Percentiles rank a stretch among this genome's conserved stretches.
Evolutionary conservation across 371 early-diverging fungal species (phyloP).

Genomic region (Encephalitozoon hellem): DNA sequence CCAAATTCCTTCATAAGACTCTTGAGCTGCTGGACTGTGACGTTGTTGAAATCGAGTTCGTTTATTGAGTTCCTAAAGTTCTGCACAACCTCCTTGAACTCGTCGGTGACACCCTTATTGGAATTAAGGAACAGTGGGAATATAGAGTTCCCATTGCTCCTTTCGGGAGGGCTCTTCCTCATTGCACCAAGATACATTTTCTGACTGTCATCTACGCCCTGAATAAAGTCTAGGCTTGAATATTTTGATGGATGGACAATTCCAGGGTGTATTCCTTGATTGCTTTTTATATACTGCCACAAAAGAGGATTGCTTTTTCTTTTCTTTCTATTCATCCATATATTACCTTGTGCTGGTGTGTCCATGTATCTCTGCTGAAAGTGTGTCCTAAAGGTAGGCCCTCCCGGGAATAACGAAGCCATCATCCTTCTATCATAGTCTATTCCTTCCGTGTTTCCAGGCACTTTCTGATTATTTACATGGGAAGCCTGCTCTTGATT

Average conservation of each 20-base stretch:
- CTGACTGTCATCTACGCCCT: slow-evolving; percentile 24
- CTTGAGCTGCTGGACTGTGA: slow-evolving; percentile 60
- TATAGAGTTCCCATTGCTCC: slow-evolving; percentile 45
- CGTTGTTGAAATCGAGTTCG: slow-evolving; percentile 48
- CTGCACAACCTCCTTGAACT: slow-evolving; percentile 42
- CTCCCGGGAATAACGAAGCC: not conserved
- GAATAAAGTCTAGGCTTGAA: slow-evolving; percentile 30
- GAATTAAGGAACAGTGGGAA: slow-evolving; percentile 57
- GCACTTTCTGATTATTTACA: not conserved
- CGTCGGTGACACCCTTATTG: slow-evolving; percentile 32
- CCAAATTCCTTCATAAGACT: slow-evolving; percentile 60
- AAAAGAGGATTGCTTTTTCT: slow-evolving; percentile 47
- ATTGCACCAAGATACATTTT: slow-evolving; percentile 48
- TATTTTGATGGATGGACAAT: slow-evolving; percentile 48
- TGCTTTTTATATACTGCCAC: slow-evolving; percentile 43
- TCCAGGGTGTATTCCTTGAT: slow-evolving; percentile 1
- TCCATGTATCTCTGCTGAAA: not conserved
- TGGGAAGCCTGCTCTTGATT: not conserved
- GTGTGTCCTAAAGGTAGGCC: not conserved
- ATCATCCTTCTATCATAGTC: not conserved
- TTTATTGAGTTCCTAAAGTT: slow-evolving; percentile 39
- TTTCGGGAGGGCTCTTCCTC: slow-evolving; percentile 32
- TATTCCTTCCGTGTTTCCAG: not conserved
- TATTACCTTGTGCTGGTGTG: not conserved
- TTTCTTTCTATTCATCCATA: slow-evolving; percentile 58